A percentile compares a stretch with the other conserved stretches of the same genome.
These are phyloP conservation scores for Suillus weaverae DNA, from an alignment of 768 basidiomycete species.

Conservation along the genomic window DNA sequence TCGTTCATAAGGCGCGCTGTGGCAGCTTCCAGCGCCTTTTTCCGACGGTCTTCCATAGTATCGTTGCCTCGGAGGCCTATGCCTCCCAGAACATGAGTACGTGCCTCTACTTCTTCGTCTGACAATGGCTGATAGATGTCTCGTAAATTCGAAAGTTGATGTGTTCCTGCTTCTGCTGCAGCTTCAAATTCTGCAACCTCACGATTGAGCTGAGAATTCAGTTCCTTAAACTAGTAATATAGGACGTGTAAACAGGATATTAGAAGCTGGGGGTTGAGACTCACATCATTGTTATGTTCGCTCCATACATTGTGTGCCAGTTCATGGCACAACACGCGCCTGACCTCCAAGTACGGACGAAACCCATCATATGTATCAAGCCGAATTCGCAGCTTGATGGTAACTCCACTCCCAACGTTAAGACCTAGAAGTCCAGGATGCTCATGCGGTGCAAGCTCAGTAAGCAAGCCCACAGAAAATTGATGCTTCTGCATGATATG, in stretches of 20 bases:
- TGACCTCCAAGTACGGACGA: conserved; percentile 59
- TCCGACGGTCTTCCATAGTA: conserved; percentile 57
- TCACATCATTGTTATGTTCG: conserved; percentile 71
- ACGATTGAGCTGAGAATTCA: conserved; percentile 72
- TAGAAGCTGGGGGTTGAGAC: conserved; percentile 20
- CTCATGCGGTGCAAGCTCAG: conserved; percentile 79
- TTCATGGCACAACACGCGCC: conserved; percentile 75
- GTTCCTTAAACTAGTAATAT: conserved; percentile 61
- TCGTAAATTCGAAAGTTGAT: conserved; percentile 41
- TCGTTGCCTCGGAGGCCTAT: conserved; percentile 33
- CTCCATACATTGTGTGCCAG: conserved; percentile 74
- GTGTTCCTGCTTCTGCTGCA: conserved; percentile 50
- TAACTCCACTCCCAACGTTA: conserved; percentile 60
- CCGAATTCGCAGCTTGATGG: conserved; percentile 67
- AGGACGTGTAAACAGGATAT: not conserved
- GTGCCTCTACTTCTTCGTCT: conserved; percentile 57
- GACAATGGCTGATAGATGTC: conserved; percentile 52
- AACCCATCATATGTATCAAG: conserved; percentile 76
- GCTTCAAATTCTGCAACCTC: conserved; percentile 72
- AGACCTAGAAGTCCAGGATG: conserved; percentile 68
- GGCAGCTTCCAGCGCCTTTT: conserved; percentile 58
- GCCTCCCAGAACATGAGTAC: conserved; percentile 57
- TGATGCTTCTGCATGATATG: conserved; percentile 72
- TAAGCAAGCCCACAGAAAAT: conserved; percentile 67
- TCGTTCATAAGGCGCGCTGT: conserved; percentile 58